Conservation (phyloP, 2,329 filamentous ascomycete genomes). For the Cryphonectria nitschkei region DNA sequence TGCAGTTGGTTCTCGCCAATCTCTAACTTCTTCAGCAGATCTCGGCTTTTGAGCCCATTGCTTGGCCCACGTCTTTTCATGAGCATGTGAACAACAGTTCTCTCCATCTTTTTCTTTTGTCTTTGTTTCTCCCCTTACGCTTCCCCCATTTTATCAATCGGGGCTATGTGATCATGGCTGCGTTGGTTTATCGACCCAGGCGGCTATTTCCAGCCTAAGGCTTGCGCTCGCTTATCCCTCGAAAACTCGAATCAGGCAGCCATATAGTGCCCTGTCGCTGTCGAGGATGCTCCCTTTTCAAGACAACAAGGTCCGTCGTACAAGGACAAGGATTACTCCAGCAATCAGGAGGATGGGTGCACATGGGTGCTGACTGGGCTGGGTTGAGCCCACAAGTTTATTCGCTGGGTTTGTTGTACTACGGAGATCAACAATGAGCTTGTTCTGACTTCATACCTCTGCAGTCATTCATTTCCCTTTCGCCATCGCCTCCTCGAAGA, state of each 20-base stretch:
- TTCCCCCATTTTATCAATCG: background rate
- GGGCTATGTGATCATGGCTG: background rate
- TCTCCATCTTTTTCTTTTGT: background rate
- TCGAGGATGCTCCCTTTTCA: background rate
- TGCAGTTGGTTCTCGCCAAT: slow-evolving; percentile 2
- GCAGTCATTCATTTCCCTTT: too few relatives aligned
- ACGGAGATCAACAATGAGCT: background rate
- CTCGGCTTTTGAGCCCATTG: background rate
- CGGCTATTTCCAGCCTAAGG: background rate
- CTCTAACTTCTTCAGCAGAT: background rate
- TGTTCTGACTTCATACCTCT: background rate
- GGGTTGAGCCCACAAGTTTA: background rate
- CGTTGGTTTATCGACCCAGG: background rate
- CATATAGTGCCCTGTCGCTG: background rate
- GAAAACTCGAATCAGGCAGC: background rate
- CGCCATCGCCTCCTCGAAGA: background rate
- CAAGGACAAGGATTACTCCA: background rate
- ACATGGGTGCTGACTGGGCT: background rate
- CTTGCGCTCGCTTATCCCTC: background rate
- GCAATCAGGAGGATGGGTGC: background rate
- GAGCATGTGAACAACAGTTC: background rate
- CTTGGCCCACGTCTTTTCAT: background rate
- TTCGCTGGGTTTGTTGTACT: background rate
- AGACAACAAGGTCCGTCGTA: background rate
- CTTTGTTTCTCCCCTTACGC: background rate